Conservation (phyloP, 2,329 filamentous ascomycete species). For the Aspergillus bombycis region DNA sequence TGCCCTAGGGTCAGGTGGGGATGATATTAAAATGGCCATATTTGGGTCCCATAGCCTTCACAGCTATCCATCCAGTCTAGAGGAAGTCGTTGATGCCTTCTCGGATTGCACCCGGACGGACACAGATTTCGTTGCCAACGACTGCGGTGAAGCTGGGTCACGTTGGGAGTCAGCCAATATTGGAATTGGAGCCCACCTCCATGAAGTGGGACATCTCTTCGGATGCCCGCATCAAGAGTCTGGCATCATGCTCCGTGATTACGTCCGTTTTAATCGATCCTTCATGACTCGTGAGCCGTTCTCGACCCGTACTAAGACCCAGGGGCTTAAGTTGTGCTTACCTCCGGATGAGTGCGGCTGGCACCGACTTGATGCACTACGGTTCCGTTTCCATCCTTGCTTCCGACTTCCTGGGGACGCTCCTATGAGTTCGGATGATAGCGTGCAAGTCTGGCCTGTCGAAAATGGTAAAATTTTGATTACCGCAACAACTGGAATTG, state of each 20-base stretch:
- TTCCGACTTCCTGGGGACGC: constrained; percentile 82
- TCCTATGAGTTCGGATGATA: constrained; percentile 66
- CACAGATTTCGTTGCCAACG: constrained; percentile 76
- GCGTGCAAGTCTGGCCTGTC: constrained; percentile 83
- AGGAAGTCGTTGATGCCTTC: constrained; percentile 88
- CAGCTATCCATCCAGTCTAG: constrained; percentile 84
- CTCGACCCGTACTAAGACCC: constrained; percentile 82
- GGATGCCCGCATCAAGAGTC: constrained; percentile 87
- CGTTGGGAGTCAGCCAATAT: constrained; percentile 96
- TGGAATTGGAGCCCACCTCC: constrained; percentile 88
- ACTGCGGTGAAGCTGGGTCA: constrained; percentile 82
- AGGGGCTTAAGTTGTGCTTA: constrained; percentile 71
- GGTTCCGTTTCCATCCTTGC: constrained; percentile 87
- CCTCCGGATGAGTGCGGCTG: constrained; percentile 84
- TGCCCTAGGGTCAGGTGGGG: constrained; percentile 74
- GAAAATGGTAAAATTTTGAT: constrained; percentile 76
- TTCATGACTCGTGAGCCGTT: constrained; percentile 83
- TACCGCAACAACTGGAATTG: constrained; percentile 78
- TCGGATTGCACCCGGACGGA: constrained; percentile 90
- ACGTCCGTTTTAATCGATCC: constrained; percentile 78
- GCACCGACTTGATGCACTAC: constrained; percentile 86
- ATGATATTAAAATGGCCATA: constrained; percentile 79
- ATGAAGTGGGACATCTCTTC: constrained; percentile 87
- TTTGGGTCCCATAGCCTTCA: constrained; percentile 93
- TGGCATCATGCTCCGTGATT: constrained; percentile 92